phyloP scores from a whole-genome alignment of 208 protist genomes.

The Trichomonas gallinae region DNA sequence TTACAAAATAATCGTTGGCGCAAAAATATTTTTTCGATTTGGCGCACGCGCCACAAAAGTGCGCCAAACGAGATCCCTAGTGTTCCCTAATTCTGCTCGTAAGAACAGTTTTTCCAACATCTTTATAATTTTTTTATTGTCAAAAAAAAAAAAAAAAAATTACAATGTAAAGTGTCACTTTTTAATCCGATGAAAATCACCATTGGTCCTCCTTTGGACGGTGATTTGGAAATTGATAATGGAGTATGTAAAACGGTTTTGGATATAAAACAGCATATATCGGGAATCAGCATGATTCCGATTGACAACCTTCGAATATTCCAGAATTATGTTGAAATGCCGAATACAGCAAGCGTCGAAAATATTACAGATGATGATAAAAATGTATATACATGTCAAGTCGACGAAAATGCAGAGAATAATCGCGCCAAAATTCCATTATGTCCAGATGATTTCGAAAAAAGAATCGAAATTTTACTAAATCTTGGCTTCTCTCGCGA shows the following conservation, averaged over 20 bases:
- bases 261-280: neutral
- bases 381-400: neutral
- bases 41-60: too few species aligned
- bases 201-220: neutral
- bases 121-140: too few species aligned
- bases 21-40: too few species aligned
- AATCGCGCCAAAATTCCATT: neutral
- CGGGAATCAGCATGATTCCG: neutral
- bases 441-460: neutral
- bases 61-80: too few species aligned
- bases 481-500: neutral
- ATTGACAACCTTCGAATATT: neutral
- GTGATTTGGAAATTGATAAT: neutral
- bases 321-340: neutral
- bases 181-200: neutral
- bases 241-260: neutral
- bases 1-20: too few species aligned
- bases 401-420: neutral
- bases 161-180: too few species aligned
- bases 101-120: too few species aligned
- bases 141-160: too few species aligned
- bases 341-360: neutral
- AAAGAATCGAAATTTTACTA: neutral
- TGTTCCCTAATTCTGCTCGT: too few species aligned
- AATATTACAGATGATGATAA: neutral